Evolutionary conservation across 73 alveolate species (phyloP).

Genomic region (Uronychia setigera): DNA sequence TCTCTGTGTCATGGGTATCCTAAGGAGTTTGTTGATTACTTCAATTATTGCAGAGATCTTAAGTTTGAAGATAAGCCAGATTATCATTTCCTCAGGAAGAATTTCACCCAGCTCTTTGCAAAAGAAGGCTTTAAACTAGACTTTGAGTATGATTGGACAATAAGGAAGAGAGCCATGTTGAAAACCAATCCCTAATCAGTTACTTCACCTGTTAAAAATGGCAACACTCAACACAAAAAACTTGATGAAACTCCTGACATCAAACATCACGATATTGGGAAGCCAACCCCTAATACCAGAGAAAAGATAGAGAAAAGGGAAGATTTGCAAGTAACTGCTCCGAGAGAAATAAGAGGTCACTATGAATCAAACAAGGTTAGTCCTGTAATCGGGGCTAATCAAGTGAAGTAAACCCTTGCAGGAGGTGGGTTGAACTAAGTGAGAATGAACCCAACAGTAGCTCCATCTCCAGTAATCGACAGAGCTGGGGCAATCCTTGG

Average conservation of each 20-base stretch:
- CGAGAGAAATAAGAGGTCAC: neutral
- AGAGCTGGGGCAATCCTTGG: neutral
- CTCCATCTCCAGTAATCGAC: neutral
- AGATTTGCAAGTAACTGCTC: neutral
- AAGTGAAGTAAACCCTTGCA: neutral
- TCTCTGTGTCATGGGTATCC: conserved; percentile 71
- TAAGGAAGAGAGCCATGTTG: neutral
- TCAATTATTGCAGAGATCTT: conserved; percentile 66
- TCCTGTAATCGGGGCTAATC: neutral
- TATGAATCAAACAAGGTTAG: neutral
- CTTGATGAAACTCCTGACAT: neutral
- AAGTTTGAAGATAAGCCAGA: conserved; percentile 85
- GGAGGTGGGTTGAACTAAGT: neutral
- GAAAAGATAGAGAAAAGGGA: neutral
- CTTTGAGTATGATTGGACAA: conserved; percentile 66
- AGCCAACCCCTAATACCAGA: neutral
- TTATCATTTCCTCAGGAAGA: conserved; percentile 62
- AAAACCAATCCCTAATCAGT: neutral
- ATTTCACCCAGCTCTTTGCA: conserved; percentile 62
- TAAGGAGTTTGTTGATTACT: conserved; percentile 63
- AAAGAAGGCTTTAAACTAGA: conserved; percentile 65
- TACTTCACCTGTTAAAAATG: neutral
- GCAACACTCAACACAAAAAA: neutral
- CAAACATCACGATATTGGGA: neutral
- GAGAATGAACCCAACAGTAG: neutral